Evolutionary conservation across 331 rosid genomes (phyloP).

Genomic region (Acacia concinna): DNA sequence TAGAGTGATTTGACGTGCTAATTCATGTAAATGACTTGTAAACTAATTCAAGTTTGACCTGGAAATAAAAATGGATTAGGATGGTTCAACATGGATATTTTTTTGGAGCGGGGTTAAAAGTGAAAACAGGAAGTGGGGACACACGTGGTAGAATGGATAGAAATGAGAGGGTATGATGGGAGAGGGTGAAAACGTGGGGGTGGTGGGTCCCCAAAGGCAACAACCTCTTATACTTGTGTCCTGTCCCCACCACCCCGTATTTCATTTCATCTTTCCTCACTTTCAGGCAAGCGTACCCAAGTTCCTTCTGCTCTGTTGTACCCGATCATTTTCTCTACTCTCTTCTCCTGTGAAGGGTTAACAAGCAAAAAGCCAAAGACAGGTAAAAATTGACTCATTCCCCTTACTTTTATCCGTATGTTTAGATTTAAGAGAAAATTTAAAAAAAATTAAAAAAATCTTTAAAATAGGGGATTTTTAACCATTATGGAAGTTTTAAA

Average conservation of each 20-base stretch:
- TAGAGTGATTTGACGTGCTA: too few relatives aligned
- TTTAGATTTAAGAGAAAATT: too few relatives aligned
- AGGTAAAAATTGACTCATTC: too few relatives aligned
- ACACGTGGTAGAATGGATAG: slow-evolving; percentile 43
- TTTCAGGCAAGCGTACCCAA: not conserved
- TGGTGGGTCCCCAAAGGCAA: slow-evolving; percentile 45
- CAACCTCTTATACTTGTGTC: not conserved
- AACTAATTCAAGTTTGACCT: not conserved
- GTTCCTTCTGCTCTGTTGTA: not conserved
- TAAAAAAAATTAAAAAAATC: too few relatives aligned
- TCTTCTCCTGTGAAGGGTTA: too few relatives aligned
- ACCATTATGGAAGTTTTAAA: too few relatives aligned
- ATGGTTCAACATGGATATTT: not conserved
- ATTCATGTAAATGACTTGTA: too few relatives aligned
- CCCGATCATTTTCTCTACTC: not conserved
- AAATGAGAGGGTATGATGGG: slow-evolving; percentile 36
- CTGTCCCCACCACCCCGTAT: not conserved
- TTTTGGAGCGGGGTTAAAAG: not conserved
- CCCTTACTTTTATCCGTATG: too few relatives aligned
- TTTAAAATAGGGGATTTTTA: too few relatives aligned
- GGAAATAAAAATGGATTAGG: not conserved
- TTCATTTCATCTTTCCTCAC: not conserved
- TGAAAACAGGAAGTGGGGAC: not conserved
- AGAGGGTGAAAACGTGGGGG: slow-evolving; percentile 58
- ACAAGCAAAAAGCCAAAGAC: too few relatives aligned